Percentiles rank a stretch among this genome's conserved stretches.
phyloP scores from a whole-genome alignment of 2,329 filamentous ascomycete species.

The Trichophaea hybrida region DNA sequence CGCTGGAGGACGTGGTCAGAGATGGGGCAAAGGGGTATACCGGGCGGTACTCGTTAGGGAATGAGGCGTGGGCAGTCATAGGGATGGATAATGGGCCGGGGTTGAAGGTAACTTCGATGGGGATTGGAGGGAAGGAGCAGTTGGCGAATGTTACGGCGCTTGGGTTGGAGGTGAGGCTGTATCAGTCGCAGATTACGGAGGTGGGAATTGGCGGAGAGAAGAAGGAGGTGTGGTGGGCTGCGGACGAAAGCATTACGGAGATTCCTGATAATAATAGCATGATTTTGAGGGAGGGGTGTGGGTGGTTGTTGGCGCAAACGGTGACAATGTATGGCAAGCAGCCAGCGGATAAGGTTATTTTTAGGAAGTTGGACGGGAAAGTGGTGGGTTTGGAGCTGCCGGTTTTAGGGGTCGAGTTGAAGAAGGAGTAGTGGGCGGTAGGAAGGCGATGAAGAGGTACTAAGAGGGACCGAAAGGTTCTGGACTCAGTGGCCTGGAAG shows the following conservation, averaged over 20 bases:
- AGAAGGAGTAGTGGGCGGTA: constrained; percentile 1
- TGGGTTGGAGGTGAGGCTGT: neutral
- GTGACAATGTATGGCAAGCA: constrained; percentile 14
- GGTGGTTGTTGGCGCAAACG: constrained; percentile 14
- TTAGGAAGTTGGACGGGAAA: constrained; percentile 9
- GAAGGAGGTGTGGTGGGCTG: constrained; percentile 20
- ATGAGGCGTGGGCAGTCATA: neutral
- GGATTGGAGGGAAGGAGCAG: neutral
- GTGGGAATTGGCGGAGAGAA: neutral
- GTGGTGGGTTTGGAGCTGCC: constrained; percentile 11
- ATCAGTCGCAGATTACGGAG: neutral
- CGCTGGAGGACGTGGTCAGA: constrained; percentile 12
- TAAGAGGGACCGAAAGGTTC: no score
- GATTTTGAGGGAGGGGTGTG: constrained; percentile 7
- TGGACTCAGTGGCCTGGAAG: no score
- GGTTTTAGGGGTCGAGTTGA: constrained; percentile 9
- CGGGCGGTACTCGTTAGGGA: constrained; percentile 1
- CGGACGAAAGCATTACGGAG: constrained; percentile 4
- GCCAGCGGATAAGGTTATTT: constrained; percentile 15
- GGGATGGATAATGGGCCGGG: constrained; percentile 11
- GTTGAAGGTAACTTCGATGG: constrained; percentile 7
- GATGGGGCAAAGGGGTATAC: constrained; percentile 10
- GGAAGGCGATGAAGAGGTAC: no score
- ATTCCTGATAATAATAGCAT: neutral
- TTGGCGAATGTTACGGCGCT: neutral